Conservation (phyloP, 768 basidiomycete species). For the Rhodotorula sphaerocarpa region DNA sequence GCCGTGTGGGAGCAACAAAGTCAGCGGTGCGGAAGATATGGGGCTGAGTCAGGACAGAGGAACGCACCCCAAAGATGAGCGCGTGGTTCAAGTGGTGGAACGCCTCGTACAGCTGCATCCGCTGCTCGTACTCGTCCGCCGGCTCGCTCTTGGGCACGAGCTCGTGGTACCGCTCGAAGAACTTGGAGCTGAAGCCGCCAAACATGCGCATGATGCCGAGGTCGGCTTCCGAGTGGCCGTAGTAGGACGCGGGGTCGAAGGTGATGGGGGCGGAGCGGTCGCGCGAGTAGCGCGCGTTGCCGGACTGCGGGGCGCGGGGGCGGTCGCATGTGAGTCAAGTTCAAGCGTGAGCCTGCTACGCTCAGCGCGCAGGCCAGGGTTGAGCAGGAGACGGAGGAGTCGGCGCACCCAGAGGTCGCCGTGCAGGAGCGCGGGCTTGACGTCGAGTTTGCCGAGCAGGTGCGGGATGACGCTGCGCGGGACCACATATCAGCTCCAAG, state of each 20-base stretch:
- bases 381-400: neutral
- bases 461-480: neutral
- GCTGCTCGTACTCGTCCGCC: constrained; percentile 10
- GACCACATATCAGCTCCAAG: neutral
- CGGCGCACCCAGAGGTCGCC: constrained; percentile 42
- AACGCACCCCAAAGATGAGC: constrained; percentile 13
- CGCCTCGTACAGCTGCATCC: constrained; percentile 8
- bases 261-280: constrained; percentile 36
- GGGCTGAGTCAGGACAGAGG: too few relatives aligned
- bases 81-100: constrained; percentile 14
- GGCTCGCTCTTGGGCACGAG: constrained; percentile 4
- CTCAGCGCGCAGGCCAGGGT: too few relatives aligned
- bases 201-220: constrained; percentile 44
- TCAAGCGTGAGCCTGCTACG: too few relatives aligned
- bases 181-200: constrained; percentile 42
- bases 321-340: too few relatives aligned
- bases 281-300: constrained; percentile 40
- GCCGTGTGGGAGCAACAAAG: neutral
- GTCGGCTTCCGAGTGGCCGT: constrained; percentile 18
- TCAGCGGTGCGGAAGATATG: too few relatives aligned
- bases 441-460: constrained; percentile 13
- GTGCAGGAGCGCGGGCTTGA: constrained; percentile 41
- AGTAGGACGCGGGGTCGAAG: constrained; percentile 41
- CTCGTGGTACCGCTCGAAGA: constrained; percentile 41
- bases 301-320: constrained; percentile 26